Base-by-base conservation (phyloP, 2,329 filamentous ascomycete species). In the Aspergillus eucalypticola region DNA sequence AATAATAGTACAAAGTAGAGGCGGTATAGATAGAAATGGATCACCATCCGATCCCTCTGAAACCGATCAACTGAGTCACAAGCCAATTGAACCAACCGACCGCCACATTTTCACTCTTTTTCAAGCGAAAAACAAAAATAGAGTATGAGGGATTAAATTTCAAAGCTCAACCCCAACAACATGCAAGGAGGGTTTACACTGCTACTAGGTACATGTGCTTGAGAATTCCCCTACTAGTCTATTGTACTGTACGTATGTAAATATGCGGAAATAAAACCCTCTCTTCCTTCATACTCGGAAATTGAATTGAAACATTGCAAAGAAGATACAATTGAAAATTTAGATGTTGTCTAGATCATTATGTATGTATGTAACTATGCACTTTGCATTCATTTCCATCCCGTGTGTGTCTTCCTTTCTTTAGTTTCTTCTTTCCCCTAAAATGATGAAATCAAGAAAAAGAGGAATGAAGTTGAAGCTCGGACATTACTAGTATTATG, bases 81-180 rank as follows among this genome's bases (percentile, higher is more conserved):
- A 42, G 21, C 15, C 15, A 54, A n/a, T 13, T 19, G 27, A 29
- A 55, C 39, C 29, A 44, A n/a, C 17, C 29, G 8, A 48, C 39
- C 39, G 19, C 23, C 27, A 44, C 27, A 42, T 25, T 13, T 29
- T 11, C 7, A 29, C 27, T 29, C 25, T 27, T 8, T 27, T 27
- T 3, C 8, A 17, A 32, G 5, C 32, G 25, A 23, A 54, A 19
- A 23, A 4, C 0, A 13, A n/a, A 13, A 25, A 21, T 8, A 55
- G 19, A 50, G 44, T 51, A 58, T 60, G 59, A 60, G 59, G 59
- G 59, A 60, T 57, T 58, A 60, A 51, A 21, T 15, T 15, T 19
- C 10, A 15, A 54, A 35, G 32, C 25, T 25, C 27, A 7, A 29
- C 27, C 19, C 54, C 39, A 46, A 48, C 39, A 32, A 46, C 39